phyloP scores from a whole-genome alignment of 768 basidiomycete species.

The Suillus bovinus region DNA sequence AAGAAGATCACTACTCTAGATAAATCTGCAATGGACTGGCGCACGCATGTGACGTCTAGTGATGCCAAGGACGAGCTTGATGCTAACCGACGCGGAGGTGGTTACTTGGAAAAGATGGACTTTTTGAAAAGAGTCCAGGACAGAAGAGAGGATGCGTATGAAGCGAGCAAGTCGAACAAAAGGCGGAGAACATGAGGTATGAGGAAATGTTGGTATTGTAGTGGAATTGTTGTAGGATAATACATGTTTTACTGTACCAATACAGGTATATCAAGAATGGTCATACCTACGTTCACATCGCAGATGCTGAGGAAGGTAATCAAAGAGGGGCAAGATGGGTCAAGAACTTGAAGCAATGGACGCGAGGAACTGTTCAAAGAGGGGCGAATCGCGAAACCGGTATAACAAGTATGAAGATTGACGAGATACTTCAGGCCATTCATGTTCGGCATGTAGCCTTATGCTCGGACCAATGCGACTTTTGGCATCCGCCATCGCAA shows the following conservation, averaged over 20 bases:
- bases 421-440: not conserved
- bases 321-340: not conserved
- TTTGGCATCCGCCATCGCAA: conserved; percentile 43
- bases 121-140: conserved; percentile 77
- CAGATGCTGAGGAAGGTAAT: not conserved
- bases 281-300: not conserved
- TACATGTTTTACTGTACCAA: conserved; percentile 2
- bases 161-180: conserved; percentile 56
- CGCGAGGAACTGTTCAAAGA: not conserved
- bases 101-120: conserved; percentile 84
- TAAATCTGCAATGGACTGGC: conserved; percentile 89
- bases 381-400: not conserved
- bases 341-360: not conserved
- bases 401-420: not conserved
- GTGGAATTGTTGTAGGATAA: not conserved
- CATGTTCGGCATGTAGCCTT: conserved; percentile 27
- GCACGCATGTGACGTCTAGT: conserved; percentile 52
- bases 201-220: not conserved
- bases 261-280: not conserved
- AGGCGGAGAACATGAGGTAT: conserved; percentile 34
- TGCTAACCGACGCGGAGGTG: conserved; percentile 69
- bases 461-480: conserved; percentile 40
- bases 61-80: conserved; percentile 71
- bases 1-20: conserved; percentile 84
- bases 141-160: conserved; percentile 64